Evolutionary conservation across 2,329 filamentous ascomycete genomes (phyloP), one percentile per base, ranked within the genome.

Genomic region (Hypoxylon sp.): DNA sequence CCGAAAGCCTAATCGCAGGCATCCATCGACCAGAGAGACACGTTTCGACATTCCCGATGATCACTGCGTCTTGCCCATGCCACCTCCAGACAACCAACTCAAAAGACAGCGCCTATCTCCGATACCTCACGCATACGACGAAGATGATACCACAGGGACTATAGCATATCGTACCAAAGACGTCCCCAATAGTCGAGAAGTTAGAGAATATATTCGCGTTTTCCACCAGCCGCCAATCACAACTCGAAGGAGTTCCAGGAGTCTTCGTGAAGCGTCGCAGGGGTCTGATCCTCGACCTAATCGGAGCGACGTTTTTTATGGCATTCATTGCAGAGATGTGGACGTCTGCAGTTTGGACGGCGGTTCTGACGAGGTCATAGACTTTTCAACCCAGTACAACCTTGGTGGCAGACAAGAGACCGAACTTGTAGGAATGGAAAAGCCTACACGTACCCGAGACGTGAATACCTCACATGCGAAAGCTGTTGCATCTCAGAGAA

Each of bases 291-390:
- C 12, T 28, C 57, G 65, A 28, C 36, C 46, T 56, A 32, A 46
- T 49, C 53, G 16, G 18, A 40, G 14, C 22, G 57, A 54, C n/a
- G 67, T 49, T n/a, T 22, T 64, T 16, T 46, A 53, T 16, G 55
- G 61, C 26, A 49, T 57, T 12, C 62, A 48, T 42, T 64, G 24
- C 28, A 65, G 49, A 57, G 67, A 74, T 38, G 54, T 64, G n/a
- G 72, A 73, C 40, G 61, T 70, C n/a, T 72, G 67, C 56, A 75
- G 74, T 62, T 69, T 77, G n/a, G 71, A 75, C 65, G 74, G 73
- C 14, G 67, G 71, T 7, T 75, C 74, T 26, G 73, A 74, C 18
- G 72, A 75, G 36, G 48, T 70, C 14, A 51, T 74, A 28, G 73
- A 76, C 46, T 73, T 74, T 56, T 67, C 70, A 5, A 70, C 67